These are phyloP conservation scores for Podospora didyma DNA, from an alignment of 495 filamentous ascomycete species.

Conservation along the genomic window DNA sequence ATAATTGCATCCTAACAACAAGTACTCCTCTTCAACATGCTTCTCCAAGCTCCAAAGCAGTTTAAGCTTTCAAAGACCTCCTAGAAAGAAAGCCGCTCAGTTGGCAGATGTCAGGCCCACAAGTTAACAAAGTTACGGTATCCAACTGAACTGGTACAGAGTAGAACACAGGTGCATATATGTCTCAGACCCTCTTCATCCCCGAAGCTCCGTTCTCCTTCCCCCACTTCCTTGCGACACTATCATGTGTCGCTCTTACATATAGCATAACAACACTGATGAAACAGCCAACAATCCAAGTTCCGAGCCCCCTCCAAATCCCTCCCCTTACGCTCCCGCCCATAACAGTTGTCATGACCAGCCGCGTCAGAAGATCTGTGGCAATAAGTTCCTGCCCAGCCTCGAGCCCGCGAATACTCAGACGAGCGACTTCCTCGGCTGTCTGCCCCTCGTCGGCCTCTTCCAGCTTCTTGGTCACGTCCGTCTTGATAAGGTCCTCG, in stretches of 20 bases:
- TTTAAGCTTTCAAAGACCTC: no score
- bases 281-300: conserved; percentile 50
- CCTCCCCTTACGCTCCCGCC: conserved; percentile 59
- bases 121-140: no score
- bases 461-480: conserved; percentile 70
- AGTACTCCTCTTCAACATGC: no score
- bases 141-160: no score
- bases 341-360: conserved; percentile 64
- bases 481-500: conserved; percentile 72
- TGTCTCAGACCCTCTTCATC: background rate
- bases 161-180: no score
- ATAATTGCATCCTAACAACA: no score
- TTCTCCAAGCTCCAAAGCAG: no score
- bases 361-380: conserved; percentile 40
- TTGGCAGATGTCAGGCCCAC: no score
- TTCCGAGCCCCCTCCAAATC: conserved; percentile 43
- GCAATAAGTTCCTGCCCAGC: conserved; percentile 45
- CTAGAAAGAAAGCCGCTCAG: no score
- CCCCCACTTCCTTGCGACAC: conserved; percentile 51
- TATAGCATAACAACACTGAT: conserved; percentile 52
- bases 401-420: conserved; percentile 63
- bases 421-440: conserved; percentile 61
- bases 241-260: conserved; percentile 52
- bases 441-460: conserved; percentile 66
- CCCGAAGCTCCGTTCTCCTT: conserved; percentile 45